A percentile compares a stretch with the other conserved stretches of the same genome.
These are phyloP conservation scores for Eragrostis curvula DNA, from an alignment of 176 grass and related monocot species.

Conservation along the genomic window DNA sequence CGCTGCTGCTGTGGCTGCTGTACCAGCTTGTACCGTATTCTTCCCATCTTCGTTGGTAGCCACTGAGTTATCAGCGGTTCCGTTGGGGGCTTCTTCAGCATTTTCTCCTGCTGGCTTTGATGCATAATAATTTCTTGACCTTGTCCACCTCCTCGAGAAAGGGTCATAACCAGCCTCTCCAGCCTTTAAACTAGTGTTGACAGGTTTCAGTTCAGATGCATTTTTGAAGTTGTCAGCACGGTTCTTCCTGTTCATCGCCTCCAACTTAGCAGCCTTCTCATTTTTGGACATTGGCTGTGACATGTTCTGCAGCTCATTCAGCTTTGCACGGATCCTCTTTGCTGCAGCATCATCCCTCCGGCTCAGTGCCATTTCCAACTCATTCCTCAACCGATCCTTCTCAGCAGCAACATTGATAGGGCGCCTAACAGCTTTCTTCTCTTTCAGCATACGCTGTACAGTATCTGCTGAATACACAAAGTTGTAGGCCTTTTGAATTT, in stretches of 20 bases:
- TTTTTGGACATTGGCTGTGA: constrained; percentile 53
- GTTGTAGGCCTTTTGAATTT: constrained; percentile 62
- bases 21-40: constrained; percentile 45
- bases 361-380: constrained; percentile 71
- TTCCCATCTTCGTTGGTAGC: constrained; percentile 45
- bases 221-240: constrained; percentile 95
- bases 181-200: constrained; percentile 82
- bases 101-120: constrained; percentile 61
- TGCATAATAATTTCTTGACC: constrained; percentile 87
- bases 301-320: constrained; percentile 68
- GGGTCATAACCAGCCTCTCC: constrained; percentile 98
- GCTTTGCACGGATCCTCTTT: constrained; percentile 65
- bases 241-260: constrained; percentile 95
- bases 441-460: constrained; percentile 72
- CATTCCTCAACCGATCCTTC: constrained; percentile 86
- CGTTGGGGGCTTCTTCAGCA: constrained; percentile 50
- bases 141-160: constrained; percentile 97
- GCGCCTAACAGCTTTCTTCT: constrained; percentile 80
- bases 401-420: constrained; percentile 94
- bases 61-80: constrained; percentile 1
- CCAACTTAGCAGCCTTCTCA: constrained; percentile 86
- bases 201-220: constrained; percentile 86
- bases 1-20: constrained; percentile 66
- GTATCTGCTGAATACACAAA: constrained; percentile 83
- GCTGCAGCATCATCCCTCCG: constrained; percentile 64